A percentile compares a stretch with the other conserved stretches of the same genome.
These are phyloP conservation scores for Crucibulum laeve DNA, from an alignment of 768 basidiomycete species.

Conservation along the genomic window DNA sequence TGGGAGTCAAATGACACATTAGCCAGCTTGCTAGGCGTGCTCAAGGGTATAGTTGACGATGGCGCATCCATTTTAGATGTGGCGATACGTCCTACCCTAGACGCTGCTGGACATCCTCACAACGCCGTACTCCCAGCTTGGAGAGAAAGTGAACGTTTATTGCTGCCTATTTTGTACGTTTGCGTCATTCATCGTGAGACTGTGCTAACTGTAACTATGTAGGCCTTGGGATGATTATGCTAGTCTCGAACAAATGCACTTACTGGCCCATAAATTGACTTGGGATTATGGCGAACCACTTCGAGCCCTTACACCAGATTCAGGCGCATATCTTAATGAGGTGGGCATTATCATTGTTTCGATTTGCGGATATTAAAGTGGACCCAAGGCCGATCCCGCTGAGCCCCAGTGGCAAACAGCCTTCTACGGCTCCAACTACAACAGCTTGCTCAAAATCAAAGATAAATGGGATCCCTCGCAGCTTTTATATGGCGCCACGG, in stretches of 20 bases:
- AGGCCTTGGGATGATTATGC: conserved; percentile 11
- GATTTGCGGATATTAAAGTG: background rate
- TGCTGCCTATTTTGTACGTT: conserved; percentile 7
- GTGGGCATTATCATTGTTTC: background rate
- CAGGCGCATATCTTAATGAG: conserved; percentile 15
- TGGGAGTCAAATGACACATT: background rate
- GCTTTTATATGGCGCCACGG: conserved; percentile 13
- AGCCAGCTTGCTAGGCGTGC: background rate
- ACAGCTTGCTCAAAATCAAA: conserved; percentile 8
- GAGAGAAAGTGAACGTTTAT: conserved; percentile 10
- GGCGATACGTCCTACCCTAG: background rate
- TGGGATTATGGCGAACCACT: conserved; percentile 7
- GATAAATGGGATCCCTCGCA: conserved; percentile 11
- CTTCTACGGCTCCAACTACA: conserved; percentile 13
- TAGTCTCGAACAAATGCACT: conserved; percentile 8
- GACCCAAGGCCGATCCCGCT: conserved; percentile 10
- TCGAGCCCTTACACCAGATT: conserved; percentile 7
- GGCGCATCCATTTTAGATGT: background rate
- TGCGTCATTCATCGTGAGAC: background rate
- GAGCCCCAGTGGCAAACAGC: conserved; percentile 12
- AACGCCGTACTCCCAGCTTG: conserved; percentile 14
- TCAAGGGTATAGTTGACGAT: background rate
- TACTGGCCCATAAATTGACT: conserved; percentile 6
- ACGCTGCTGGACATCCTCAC: conserved; percentile 2
- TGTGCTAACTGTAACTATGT: background rate